Base-by-base conservation (phyloP, 2,329 filamentous ascomycete genomes). In the Beauveria bassiana region DNA sequence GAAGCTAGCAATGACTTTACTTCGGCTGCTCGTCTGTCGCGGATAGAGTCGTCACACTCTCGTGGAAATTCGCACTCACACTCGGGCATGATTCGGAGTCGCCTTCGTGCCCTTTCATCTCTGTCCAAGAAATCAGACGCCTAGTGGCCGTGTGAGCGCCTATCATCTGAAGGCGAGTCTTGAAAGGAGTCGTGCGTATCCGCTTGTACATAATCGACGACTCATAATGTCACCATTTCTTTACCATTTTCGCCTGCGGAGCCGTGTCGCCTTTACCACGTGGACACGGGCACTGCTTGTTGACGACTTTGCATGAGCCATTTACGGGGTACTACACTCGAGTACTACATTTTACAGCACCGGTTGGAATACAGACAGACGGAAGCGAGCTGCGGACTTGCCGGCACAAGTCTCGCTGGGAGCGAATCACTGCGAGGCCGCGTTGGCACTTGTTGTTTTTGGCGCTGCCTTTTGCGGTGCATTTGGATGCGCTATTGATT, bases 1-100 rank as follows among this genome's bases (percentile, higher is more conserved):
- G 93, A 97, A 75, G 86, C 86, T 43, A 95, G 88, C 73, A 89
- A 86, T 68, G 95, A 98, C 69, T 96, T 97, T 70, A 96, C 93
- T 0, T 93, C 90, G 31, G 93, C 93, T 16, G 91, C 91, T 43
- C 86, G 93, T 71, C 77, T 99, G 66, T 88, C 87, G 53, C 84
- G 92, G 65, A 85, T 96, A 66, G 95, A 97, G 77, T 93, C 89
- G 26, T 85, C 81, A 55, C 83, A 85, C 60, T 86, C 81, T 5
- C 70, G 71, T 55, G 67, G 63, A 51, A 63, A 63, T 14, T 51
- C 57, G 40, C 51, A 65, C 50, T 46, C 49, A 31, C 54, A 65
- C 31, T 65, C 61, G 26, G 63, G 63, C 6, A 69, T 72, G 16
- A 71, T 77, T 62, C 70, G 68, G 58, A 72, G 74, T 20, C 71